Conservation (phyloP, 225 moss, liverwort and hornwort species). For the Anthoceros angustus region DNA sequence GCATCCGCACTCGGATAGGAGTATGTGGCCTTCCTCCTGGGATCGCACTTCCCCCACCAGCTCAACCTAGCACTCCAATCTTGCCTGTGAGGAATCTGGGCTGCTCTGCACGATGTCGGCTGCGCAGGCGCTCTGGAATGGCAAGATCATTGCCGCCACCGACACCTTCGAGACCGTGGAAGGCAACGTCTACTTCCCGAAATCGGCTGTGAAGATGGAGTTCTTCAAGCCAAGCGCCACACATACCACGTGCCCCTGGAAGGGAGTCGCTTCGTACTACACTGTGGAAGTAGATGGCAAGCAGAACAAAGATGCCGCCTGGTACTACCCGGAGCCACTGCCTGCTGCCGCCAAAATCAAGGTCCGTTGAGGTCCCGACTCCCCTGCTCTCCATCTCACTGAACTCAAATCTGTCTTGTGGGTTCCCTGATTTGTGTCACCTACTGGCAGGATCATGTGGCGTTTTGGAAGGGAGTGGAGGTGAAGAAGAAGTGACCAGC, state of each 20-base stretch:
- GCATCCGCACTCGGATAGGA: no score
- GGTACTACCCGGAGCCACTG: slow-evolving; percentile 58
- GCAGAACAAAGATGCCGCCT: slow-evolving; percentile 72
- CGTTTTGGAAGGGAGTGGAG: slow-evolving; percentile 69
- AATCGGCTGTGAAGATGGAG: slow-evolving; percentile 41
- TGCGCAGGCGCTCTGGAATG: slow-evolving; percentile 38
- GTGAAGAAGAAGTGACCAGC: slow-evolving; percentile 24
- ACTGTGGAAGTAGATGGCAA: slow-evolving; percentile 61
- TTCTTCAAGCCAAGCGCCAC: slow-evolving; percentile 49
- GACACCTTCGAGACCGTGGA: slow-evolving; percentile 47
- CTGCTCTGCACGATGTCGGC: no score
- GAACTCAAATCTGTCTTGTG: not conserved
- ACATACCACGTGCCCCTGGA: slow-evolving; percentile 49
- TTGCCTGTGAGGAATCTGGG: no score
- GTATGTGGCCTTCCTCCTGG: no score
- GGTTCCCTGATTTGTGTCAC: not conserved
- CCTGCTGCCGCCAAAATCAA: slow-evolving; percentile 55
- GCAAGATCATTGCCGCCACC: slow-evolving; percentile 49
- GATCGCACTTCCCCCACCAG: no score
- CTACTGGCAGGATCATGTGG: slow-evolving; percentile 43
- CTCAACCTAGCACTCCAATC: no score
- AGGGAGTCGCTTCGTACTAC: slow-evolving; percentile 57
- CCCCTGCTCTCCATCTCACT: not conserved
- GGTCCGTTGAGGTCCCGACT: slow-evolving; percentile 15
- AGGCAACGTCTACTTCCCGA: slow-evolving; percentile 66